These are phyloP conservation scores for Leccinum fallax DNA, from an alignment of 1,284 basidiomycete species.

Conservation along the genomic window DNA sequence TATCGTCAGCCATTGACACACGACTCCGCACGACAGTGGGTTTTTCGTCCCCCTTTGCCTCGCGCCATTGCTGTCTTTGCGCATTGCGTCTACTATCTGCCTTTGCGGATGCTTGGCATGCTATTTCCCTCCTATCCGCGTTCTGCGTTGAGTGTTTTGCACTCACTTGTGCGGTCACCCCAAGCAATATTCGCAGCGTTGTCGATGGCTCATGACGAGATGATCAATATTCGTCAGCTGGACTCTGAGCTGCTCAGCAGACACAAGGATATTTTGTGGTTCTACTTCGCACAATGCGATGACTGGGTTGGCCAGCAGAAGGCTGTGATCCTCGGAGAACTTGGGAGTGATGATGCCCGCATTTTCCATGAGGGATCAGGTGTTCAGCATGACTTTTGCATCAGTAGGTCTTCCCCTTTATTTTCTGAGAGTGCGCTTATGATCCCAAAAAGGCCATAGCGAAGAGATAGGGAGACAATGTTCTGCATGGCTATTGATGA, in stretches of 20 bases:
- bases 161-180: conserved; percentile 49
- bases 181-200: conserved; percentile 49
- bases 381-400: conserved; percentile 67
- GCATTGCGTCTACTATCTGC: conserved; percentile 18
- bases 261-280: conserved; percentile 44
- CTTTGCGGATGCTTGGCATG: conserved; percentile 23
- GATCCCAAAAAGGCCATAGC: conserved; percentile 49
- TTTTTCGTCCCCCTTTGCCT: conserved; percentile 51
- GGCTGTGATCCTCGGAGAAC: conserved; percentile 40
- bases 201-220: conserved; percentile 64
- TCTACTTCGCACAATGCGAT: conserved; percentile 59
- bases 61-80: conserved; percentile 43
- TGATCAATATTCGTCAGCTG: conserved; percentile 52
- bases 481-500: conserved; percentile 41
- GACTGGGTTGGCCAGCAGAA: conserved; percentile 61
- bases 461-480: conserved; percentile 51
- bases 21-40: conserved; percentile 38
- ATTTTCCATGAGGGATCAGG: conserved; percentile 46
- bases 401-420: conserved; percentile 44
- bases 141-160: conserved; percentile 49
- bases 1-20: background rate
- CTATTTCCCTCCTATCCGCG: conserved; percentile 46
- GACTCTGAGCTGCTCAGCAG: conserved; percentile 46
- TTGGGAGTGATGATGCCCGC: conserved; percentile 38
- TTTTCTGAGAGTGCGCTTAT: background rate